A percentile compares a stretch with the other conserved stretches of the same genome.
Evolutionary conservation across 2,329 filamentous ascomycete species (phyloP).

Genomic region (Eutypa lata): DNA sequence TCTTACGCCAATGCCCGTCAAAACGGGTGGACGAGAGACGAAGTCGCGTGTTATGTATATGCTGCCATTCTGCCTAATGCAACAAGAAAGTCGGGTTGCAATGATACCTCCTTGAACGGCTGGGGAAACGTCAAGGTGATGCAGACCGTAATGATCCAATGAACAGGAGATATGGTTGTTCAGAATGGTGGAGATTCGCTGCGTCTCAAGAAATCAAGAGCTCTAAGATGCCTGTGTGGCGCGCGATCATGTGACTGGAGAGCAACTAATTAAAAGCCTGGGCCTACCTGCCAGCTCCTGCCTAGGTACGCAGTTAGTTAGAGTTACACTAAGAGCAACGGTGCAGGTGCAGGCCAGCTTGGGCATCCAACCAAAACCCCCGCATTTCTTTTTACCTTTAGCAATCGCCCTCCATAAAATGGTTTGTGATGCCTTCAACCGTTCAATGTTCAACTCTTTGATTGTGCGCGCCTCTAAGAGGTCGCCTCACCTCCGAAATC

Average conservation of each 20-base stretch:
- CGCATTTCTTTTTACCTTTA: no score
- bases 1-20: slow-evolving; percentile 10
- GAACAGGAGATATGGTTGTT: slow-evolving; percentile 8
- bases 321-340: no score
- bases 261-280: not conserved
- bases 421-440: no score
- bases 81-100: slow-evolving; percentile 26
- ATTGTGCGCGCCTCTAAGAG: no score
- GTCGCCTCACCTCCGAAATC: no score
- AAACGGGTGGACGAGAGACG: slow-evolving; percentile 22
- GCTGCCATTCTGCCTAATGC: slow-evolving; percentile 27
- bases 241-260: not conserved
- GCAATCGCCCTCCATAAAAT: no score
- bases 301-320: no score
- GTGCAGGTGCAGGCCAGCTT: no score
- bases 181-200: slow-evolving; percentile 3
- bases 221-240: not conserved
- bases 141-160: slow-evolving; percentile 19
- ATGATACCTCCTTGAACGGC: slow-evolving; percentile 12
- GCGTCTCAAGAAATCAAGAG: not conserved
- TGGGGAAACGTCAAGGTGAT: slow-evolving; percentile 13
- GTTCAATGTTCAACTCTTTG: no score
- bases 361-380: no score
- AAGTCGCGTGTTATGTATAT: slow-evolving; percentile 26
- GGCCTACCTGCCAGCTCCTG: no score